Evolutionary conservation across 2,329 filamentous ascomycete species (phyloP).

Genomic region (Paraconiothyrium brasiliense): DNA sequence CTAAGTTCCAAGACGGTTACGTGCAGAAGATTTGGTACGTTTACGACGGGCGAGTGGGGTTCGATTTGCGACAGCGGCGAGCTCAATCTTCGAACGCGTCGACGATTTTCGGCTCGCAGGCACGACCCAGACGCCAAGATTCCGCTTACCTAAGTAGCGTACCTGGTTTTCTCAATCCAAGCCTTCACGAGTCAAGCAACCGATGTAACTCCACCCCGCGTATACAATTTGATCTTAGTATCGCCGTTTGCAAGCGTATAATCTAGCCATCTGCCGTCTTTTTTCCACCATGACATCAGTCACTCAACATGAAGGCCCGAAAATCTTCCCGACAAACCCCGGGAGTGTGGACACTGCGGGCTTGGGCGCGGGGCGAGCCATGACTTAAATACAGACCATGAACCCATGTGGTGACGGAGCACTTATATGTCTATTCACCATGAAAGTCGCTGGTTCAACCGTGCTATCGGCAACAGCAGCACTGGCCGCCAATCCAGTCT

Average conservation of each 20-base stretch:
- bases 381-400: background rate
- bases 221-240: constrained; percentile 2
- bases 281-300: constrained; percentile 7
- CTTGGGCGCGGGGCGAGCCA: background rate
- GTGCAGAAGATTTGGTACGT: background rate
- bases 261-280: background rate
- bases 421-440: background rate
- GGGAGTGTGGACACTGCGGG: background rate
- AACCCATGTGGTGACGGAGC: background rate
- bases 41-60: background rate
- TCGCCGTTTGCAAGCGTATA: background rate
- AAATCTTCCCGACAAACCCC: constrained; percentile 1
- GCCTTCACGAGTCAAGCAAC: background rate
- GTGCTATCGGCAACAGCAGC: constrained; percentile 1
- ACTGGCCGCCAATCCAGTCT: constrained; percentile 12
- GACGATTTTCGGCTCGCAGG: constrained; percentile 13
- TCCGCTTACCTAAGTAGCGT: constrained; percentile 16
- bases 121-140: constrained; percentile 15
- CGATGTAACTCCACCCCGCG: background rate
- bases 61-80: constrained; percentile 1
- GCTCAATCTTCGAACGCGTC: constrained; percentile 3
- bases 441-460: constrained; percentile 9
- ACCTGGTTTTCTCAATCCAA: background rate
- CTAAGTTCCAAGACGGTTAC: background rate
- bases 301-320: background rate